Conservation (phyloP, 169 alveolate species). For the Eimeria falciformis region DNA sequence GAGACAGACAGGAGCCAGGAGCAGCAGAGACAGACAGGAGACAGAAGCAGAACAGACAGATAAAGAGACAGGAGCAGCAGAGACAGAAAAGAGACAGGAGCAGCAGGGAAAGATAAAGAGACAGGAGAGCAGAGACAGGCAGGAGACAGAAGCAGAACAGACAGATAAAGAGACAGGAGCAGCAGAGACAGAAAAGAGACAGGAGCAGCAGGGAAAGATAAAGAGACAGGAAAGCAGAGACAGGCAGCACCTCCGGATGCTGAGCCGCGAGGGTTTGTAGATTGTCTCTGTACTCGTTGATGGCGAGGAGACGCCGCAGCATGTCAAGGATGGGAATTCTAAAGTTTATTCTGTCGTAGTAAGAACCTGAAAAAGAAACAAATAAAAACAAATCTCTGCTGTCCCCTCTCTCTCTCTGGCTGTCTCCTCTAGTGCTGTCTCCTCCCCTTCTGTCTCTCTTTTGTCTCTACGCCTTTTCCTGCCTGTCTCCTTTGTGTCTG, state of each 20-base stretch:
- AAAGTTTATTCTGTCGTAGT: constrained; percentile 70
- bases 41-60: not conserved
- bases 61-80: not conserved
- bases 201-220: not conserved
- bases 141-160: not conserved
- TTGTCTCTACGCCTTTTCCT: no score
- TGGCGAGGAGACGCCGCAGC: constrained; percentile 63
- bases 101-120: not conserved
- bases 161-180: not conserved
- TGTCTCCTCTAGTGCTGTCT: no score
- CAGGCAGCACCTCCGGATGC: constrained; percentile 53
- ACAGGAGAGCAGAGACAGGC: constrained; percentile 1
- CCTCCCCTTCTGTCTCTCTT: no score
- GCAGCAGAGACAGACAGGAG: not conserved
- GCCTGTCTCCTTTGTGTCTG: no score
- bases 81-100: not conserved
- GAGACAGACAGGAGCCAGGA: not conserved
- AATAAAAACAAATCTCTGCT: not conserved
- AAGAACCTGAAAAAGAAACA: constrained; percentile 47
- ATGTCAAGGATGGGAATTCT: constrained; percentile 70
- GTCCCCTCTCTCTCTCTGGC: no score
- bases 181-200: not conserved
- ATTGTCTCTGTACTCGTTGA: constrained; percentile 13
- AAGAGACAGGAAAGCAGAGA: not conserved
- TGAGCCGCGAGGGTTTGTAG: constrained; percentile 28